Base-by-base conservation (phyloP, 257 asterid species). In the Fraxinus americana region DNA sequence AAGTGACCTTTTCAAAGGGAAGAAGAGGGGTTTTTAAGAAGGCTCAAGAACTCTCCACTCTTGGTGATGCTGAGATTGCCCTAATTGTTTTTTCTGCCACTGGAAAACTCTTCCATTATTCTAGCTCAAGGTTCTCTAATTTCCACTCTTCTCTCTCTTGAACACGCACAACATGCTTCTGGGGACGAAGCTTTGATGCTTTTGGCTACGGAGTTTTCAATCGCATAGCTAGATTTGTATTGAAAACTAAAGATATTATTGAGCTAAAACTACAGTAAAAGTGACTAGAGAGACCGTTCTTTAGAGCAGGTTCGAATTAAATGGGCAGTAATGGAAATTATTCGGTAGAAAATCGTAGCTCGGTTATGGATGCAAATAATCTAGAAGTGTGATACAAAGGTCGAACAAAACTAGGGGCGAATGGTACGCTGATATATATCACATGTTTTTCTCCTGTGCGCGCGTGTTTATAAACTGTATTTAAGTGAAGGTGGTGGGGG, bases 1-100 rank as follows among this genome's bases (percentile, higher is more conserved):
- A 92, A 43, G 97, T 92, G 70, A 92, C 97, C 0, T 92, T 90
- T 38, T 89, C 97, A 1, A 92, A 92, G 89, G 80, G 97, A 82
- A 82, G 88, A 80, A 80, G 80, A 87, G 90, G 90, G 76, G 85
- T 87, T 84, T 84, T 87, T 74, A 84, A 87, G 82, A 87, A 87
- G 43, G 88, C 88, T 70, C 77, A 80, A 0, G 88, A 84, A 61
- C 90, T 84, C 70, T 75, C 90, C 5, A 84, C 82, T 32, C 87
- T 43, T 2, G 2, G 50, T 43, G 50, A 43, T 43, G 50, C 16
- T 43, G 50, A 43, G 50, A 10, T 43, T 87, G 90, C 85, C 67
- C 88, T 87, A 73, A 70, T 84, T 7, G 88, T 80, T 43, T 84
- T 87, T 73, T 84, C 88, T 17, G 78, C 88, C 19, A 87, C 88